Percentiles rank a stretch among this genome's conserved stretches.
Evolutionary conservation across 2,329 filamentous ascomycete genomes (phyloP).

Genomic region (Mycosphaerella arachidis): DNA sequence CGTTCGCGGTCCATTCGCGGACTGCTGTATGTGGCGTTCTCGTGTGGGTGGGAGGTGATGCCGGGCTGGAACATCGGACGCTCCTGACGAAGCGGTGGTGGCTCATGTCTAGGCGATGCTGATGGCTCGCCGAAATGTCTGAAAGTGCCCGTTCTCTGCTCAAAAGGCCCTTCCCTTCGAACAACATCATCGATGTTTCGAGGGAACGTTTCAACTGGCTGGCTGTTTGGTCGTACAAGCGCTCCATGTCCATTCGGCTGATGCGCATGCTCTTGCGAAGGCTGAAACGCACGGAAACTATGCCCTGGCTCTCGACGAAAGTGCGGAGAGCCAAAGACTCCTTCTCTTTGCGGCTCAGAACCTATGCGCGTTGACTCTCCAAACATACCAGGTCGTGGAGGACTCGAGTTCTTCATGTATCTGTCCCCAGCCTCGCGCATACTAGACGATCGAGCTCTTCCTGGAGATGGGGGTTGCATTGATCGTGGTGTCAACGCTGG

Average conservation of each 20-base stretch:
- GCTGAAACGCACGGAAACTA: conserved; percentile 30
- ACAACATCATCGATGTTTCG: conserved; percentile 21
- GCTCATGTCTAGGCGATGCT: conserved; percentile 15
- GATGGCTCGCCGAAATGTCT: conserved; percentile 25
- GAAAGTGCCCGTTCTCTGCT: conserved; percentile 22
- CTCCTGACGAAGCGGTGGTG: conserved; percentile 21
- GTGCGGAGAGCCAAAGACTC: conserved; percentile 31
- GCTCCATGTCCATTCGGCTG: conserved; percentile 21
- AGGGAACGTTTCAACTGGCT: conserved; percentile 27
- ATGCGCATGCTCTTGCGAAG: conserved; percentile 21
- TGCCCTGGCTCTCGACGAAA: conserved; percentile 30
- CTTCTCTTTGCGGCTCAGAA: conserved; percentile 27
- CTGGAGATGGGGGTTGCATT: conserved; percentile 47
- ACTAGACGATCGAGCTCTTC: conserved; percentile 35
- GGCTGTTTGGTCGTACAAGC: conserved; percentile 32
- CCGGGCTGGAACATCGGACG: conserved; percentile 23
- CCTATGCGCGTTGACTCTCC: conserved; percentile 25
- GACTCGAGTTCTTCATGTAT: conserved; percentile 24
- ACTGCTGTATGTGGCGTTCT: conserved; percentile 23
- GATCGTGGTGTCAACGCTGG: conserved; percentile 34
- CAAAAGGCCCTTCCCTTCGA: conserved; percentile 23
- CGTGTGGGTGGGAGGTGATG: conserved; percentile 27
- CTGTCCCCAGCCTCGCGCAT: conserved; percentile 32
- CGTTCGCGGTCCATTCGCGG: conserved; percentile 28
- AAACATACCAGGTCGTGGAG: conserved; percentile 21